These are phyloP conservation scores for Cladosporium sp. DNA, from an alignment of 2,329 filamentous ascomycete species.

Conservation along the genomic window DNA sequence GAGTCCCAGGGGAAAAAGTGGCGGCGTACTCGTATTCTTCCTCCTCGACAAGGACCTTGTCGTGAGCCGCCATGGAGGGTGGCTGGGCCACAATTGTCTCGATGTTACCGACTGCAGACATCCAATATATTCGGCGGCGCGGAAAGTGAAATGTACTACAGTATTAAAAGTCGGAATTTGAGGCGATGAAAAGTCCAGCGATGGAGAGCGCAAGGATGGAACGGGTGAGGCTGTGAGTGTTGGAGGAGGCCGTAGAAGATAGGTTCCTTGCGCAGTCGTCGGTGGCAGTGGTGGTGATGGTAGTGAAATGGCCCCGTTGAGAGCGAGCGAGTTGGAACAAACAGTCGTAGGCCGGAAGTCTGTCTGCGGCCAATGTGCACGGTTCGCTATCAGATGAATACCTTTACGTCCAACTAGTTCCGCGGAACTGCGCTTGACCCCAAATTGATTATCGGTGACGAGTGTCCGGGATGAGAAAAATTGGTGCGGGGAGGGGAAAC, in stretches of 20 bases:
- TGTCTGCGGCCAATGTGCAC: no score
- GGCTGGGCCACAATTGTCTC: conserved; percentile 18
- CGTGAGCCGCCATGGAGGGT: conserved; percentile 26
- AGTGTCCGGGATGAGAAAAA: background rate
- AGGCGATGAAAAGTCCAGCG: background rate
- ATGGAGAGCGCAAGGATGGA: background rate
- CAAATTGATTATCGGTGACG: no score
- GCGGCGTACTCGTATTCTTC: conserved; percentile 35
- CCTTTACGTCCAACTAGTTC: no score
- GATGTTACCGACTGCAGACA: conserved; percentile 11
- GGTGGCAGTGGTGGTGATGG: background rate
- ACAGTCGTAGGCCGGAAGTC: no score
- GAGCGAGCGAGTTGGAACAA: no score
- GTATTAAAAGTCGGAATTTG: background rate
- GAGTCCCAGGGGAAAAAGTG: background rate
- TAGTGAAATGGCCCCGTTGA: background rate
- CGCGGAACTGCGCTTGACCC: no score
- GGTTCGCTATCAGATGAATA: no score
- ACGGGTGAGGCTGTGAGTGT: background rate
- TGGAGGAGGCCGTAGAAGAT: background rate
- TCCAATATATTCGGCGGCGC: background rate
- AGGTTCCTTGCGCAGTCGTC: background rate
- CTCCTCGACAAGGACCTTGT: conserved; percentile 28
- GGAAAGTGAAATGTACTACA: no score
- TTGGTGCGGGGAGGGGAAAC: background rate